A percentile compares a stretch with the other conserved stretches of the same genome.
Evolutionary conservation across 495 filamentous ascomycete species (phyloP).

Genomic region (Viridothelium virens): DNA sequence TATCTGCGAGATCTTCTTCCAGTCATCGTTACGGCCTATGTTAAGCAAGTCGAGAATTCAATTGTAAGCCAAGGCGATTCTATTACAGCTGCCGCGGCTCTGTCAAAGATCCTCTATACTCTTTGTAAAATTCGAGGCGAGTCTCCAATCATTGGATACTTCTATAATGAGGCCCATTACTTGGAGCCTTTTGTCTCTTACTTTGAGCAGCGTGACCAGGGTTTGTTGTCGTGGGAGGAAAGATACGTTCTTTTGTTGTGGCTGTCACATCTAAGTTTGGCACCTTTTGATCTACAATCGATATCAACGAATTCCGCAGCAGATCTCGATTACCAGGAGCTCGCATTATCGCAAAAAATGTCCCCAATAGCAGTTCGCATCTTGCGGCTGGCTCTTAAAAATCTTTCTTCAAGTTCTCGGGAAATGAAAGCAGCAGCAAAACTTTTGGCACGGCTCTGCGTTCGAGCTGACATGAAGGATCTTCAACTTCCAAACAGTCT

Average conservation of each 20-base stretch:
- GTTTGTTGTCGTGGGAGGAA: conserved; percentile 68
- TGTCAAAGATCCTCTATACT: conserved; percentile 73
- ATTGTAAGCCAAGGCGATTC: conserved; percentile 20
- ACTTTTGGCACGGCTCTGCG: conserved; percentile 71
- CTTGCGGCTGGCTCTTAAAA: conserved; percentile 59
- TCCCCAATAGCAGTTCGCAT: conserved; percentile 66
- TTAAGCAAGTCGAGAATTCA: conserved; percentile 31
- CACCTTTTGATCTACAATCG: conserved; percentile 81
- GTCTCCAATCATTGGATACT: conserved; percentile 82
- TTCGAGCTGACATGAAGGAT: conserved; percentile 79
- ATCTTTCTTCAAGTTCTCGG: conserved; percentile 79
- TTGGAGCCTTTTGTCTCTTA: conserved; percentile 67
- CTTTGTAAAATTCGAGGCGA: conserved; percentile 91
- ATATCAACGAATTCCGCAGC: conserved; percentile 54
- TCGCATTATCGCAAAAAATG: conserved; percentile 46
- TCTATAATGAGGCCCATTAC: conserved; percentile 78
- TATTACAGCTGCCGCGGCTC: conserved; percentile 52
- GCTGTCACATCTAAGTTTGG: conserved; percentile 87
- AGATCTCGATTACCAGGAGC: conserved; percentile 24
- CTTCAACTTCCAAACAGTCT: conserved; percentile 59
- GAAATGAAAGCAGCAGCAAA: conserved; percentile 62
- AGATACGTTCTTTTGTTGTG: conserved; percentile 82
- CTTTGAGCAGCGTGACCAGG: conserved; percentile 23
- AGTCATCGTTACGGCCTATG: conserved; percentile 61
- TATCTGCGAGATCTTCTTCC: conserved; percentile 68